A percentile compares a stretch with the other conserved stretches of the same genome.
Evolutionary conservation across 257 asterid genomes (phyloP).

Genomic region (Nicotiana tomentosiformis): DNA sequence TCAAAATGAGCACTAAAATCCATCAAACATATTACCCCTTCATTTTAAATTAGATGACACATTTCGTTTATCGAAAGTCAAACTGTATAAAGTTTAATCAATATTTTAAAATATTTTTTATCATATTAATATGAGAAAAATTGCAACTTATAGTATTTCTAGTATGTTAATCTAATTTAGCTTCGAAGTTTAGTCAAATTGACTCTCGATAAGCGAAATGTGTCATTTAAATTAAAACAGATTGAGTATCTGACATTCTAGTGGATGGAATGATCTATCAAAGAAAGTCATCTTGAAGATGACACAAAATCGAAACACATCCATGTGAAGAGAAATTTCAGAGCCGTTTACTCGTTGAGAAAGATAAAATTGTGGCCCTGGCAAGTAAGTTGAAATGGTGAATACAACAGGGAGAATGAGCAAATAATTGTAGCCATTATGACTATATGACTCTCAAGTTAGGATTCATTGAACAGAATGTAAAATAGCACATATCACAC

Average conservation of each 20-base stretch:
- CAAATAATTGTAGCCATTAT: background rate
- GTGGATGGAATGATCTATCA: background rate
- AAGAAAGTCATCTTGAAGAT: background rate
- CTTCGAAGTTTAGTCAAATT: too few species aligned
- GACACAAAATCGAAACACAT: background rate
- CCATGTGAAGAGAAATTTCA: slow-evolving; percentile 5
- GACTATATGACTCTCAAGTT: too few species aligned
- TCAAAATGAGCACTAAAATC: slow-evolving; percentile 10
- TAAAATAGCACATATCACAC: background rate
- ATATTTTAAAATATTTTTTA: too few species aligned
- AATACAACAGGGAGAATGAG: background rate
- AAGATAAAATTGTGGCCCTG: background rate
- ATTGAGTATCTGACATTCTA: background rate
- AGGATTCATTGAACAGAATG: slow-evolving; percentile 1
- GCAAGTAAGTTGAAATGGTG: background rate
- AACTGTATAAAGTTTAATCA: too few species aligned
- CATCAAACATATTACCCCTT: background rate
- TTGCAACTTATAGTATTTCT: too few species aligned
- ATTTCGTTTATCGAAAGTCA: too few species aligned
- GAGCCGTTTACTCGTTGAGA: too few species aligned
- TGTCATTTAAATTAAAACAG: too few species aligned
- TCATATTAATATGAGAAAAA: too few species aligned
- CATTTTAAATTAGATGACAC: too few species aligned
- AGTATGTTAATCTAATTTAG: too few species aligned
- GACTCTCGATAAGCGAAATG: too few species aligned